Conservation (phyloP, 1,139 yeast genomes). For the Debaryomyces robertsiae region DNA sequence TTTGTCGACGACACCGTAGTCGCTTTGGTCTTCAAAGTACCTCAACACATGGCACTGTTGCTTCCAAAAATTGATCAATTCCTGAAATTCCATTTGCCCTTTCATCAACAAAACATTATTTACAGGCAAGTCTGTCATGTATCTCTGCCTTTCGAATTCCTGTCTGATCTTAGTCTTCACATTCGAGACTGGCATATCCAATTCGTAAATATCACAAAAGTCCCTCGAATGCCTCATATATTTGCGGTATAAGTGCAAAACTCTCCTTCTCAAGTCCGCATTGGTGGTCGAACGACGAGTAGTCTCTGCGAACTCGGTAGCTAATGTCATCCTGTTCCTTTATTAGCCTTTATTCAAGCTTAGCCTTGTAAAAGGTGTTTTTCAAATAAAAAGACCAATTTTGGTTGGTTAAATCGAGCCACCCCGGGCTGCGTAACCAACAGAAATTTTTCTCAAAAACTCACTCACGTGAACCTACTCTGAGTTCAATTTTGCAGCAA, state of each 20-base stretch:
- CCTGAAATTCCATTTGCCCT: slow-evolving; percentile 93
- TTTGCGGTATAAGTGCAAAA: slow-evolving; percentile 71
- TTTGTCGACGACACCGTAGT: slow-evolving; percentile 49
- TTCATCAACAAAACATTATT: slow-evolving; percentile 72
- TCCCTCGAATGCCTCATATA: slow-evolving; percentile 67
- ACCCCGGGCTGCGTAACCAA: slow-evolving; percentile 10
- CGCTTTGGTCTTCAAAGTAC: slow-evolving; percentile 71
- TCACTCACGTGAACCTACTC: slow-evolving; percentile 1
- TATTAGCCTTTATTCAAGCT: slow-evolving; percentile 14
- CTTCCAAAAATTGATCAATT: slow-evolving; percentile 87
- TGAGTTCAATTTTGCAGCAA: slow-evolving; percentile 4
- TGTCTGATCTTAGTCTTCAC: slow-evolving; percentile 85
- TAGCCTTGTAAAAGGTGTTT: neutral
- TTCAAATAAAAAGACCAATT: slow-evolving; percentile 21
- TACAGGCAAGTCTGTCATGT: slow-evolving; percentile 64
- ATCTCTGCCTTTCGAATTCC: slow-evolving; percentile 84
- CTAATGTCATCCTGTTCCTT: slow-evolving; percentile 50
- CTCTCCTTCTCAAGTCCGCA: slow-evolving; percentile 64
- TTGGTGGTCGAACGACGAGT: slow-evolving; percentile 67
- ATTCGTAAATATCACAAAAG: slow-evolving; percentile 70
- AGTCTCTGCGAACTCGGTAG: slow-evolving; percentile 85
- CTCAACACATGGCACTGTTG: slow-evolving; percentile 85
- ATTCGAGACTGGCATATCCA: slow-evolving; percentile 80
- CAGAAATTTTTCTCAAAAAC: too few species aligned
- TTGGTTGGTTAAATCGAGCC: slow-evolving; percentile 29